phyloP scores from a whole-genome alignment of 257 asterid genomes.

The Salvia splendens region DNA sequence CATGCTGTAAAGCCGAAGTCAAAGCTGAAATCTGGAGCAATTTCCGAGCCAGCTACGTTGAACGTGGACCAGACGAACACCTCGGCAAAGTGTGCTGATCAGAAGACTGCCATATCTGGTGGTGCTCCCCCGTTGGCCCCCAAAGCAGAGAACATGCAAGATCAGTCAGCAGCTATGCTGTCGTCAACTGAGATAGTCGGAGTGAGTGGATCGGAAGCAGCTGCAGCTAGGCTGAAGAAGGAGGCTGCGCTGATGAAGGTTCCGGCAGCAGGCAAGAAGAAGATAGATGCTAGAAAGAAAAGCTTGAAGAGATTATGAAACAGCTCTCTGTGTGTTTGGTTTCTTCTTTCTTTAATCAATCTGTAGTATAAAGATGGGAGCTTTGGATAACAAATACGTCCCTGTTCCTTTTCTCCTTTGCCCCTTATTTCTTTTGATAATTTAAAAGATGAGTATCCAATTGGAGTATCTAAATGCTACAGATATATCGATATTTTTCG shows the following conservation, averaged over 20 bases:
- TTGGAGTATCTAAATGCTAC: neutral
- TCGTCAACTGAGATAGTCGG: conserved; percentile 51
- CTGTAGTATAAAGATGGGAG: neutral
- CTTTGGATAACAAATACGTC: conserved; percentile 23
- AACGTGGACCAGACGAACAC: conserved; percentile 62
- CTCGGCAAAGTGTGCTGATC: conserved; percentile 54
- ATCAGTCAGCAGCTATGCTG: conserved; percentile 37
- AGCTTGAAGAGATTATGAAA: conserved; percentile 81
- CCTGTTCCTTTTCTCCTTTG: neutral
- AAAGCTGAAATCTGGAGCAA: conserved; percentile 70
- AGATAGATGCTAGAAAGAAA: conserved; percentile 90
- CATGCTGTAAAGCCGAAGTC: conserved; percentile 83
- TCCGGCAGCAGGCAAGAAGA: conserved; percentile 72
- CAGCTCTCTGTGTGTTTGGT: no score
- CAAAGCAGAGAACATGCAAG: conserved; percentile 61
- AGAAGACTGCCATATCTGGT: conserved; percentile 49
- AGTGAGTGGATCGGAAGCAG: conserved; percentile 53
- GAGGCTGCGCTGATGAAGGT: conserved; percentile 57
- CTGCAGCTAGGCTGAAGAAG: conserved; percentile 56
- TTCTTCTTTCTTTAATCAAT: neutral
- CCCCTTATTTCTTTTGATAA: neutral
- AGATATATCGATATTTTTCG: no score
- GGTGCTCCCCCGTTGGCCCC: conserved; percentile 55
- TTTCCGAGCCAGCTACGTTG: conserved; percentile 62
- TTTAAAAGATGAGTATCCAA: neutral